Base-by-base conservation (phyloP, 495 filamentous ascomycete species). In the Pyrenula massariospora region DNA sequence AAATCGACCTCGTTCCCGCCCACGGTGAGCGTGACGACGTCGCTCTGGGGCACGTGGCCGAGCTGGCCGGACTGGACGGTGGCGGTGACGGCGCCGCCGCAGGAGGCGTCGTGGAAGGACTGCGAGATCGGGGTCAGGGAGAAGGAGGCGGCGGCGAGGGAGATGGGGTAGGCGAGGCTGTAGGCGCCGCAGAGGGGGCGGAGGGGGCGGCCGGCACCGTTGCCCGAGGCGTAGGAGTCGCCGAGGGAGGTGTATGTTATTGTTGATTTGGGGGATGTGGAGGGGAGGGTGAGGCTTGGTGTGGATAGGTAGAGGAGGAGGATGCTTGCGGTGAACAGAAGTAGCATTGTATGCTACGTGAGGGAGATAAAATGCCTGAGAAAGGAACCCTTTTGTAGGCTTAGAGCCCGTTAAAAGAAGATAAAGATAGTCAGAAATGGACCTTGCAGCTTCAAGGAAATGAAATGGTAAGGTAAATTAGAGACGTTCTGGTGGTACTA, bases 1-100 rank as follows among this genome's bases (percentile, higher is more conserved):
- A 78, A 78, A 58, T 70, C 74, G 24, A 77, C 67, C 61, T 78
- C 74, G 59, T 78, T 76, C 12, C 75, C 75, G 22, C 73, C 74
- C 24, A 78, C 63, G 24, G 70, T 70, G 10, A 77, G 56, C 2
- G 74, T 69, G 0, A 71, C 73, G 11, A 59, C 21, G 22, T 42
- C 22, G n/a, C 22, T 54, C 20, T 54, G 8, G n/a, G 21, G 10
- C 15, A 54, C 24, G 21, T 8, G 25, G 22, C 23, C 53, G 25
- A 54, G 53, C 22, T 54, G 53, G 24, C 25, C 10, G 11, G 54
- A 11, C 12, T 54, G 11, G 22, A 61, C 54, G 22, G 54, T 55
- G 36, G 24, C 48, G 23, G 57, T 58, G 1, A 25, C 22, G 21
- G 59, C 56, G 5, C 59, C 59, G 22, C 54, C 54, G 47, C 59